These are phyloP conservation scores for Annulohypoxylon maeteangense DNA, from an alignment of 495 filamentous ascomycete genomes.

Conservation along the genomic window DNA sequence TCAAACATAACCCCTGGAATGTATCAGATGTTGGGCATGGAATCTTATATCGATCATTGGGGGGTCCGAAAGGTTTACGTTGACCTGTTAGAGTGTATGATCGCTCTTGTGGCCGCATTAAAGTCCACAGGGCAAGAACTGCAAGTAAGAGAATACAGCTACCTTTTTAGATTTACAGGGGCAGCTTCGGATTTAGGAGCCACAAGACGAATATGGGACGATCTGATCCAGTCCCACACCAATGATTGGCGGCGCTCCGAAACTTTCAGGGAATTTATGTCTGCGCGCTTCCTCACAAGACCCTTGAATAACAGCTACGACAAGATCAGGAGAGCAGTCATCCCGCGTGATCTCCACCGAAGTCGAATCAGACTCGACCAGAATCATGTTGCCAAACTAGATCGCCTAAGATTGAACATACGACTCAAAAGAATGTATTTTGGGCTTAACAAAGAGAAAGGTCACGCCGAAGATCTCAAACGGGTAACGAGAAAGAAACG, in stretches of 20 bases:
- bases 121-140: constrained; percentile 36
- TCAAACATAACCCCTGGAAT: constrained; percentile 40
- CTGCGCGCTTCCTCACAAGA: constrained; percentile 52
- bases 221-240: constrained; percentile 24
- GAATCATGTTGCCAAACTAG: constrained; percentile 9
- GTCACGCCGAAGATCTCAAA: constrained; percentile 43
- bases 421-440: constrained; percentile 29
- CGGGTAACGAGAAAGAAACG: constrained; percentile 38
- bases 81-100: constrained; percentile 34
- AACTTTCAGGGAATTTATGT: constrained; percentile 46
- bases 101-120: constrained; percentile 38
- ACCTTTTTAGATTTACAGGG: constrained; percentile 50
- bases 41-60: constrained; percentile 43
- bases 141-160: constrained; percentile 46
- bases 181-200: constrained; percentile 42
- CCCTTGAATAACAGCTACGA: constrained; percentile 49
- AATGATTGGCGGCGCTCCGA: constrained; percentile 31
- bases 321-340: constrained; percentile 43
- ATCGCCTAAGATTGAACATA: constrained; percentile 27
- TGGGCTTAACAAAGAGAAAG: constrained; percentile 43
- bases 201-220: constrained; percentile 42
- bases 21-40: constrained; percentile 41
- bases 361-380: constrained; percentile 14
- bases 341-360: constrained; percentile 45
- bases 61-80: constrained; percentile 48